Conservation (phyloP, 495 filamentous ascomycete species). For the Xylaria longipes region DNA sequence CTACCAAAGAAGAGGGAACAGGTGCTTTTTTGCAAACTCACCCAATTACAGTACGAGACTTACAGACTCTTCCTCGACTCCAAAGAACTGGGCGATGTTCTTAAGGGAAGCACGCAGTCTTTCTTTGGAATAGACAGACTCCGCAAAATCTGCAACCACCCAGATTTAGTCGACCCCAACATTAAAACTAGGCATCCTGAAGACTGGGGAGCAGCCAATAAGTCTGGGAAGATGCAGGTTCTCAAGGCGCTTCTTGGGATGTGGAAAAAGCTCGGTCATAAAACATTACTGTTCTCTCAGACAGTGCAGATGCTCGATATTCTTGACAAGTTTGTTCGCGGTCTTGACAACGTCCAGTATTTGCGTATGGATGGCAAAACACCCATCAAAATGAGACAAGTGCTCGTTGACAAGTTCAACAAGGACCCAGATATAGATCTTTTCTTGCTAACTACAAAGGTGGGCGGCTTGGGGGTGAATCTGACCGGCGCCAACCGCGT, state of each 20-base stretch:
- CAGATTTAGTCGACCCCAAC: conserved; percentile 76
- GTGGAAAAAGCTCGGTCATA: conserved; percentile 88
- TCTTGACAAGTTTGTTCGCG: conserved; percentile 76
- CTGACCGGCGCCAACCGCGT: conserved; percentile 93
- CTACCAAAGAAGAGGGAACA: conserved; percentile 94
- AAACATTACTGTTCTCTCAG: conserved; percentile 89
- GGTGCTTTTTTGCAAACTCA: conserved; percentile 93
- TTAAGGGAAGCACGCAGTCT: conserved; percentile 74
- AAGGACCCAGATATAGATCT: conserved; percentile 77
- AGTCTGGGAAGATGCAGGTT: conserved; percentile 96
- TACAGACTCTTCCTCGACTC: conserved; percentile 85
- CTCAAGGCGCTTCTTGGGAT: conserved; percentile 80
- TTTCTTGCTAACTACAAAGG: conserved; percentile 92
- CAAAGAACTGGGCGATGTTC: conserved; percentile 78
- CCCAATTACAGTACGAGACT: conserved; percentile 71
- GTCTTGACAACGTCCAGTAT: conserved; percentile 73
- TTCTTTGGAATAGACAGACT: conserved; percentile 89
- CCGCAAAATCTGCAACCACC: conserved; percentile 97
- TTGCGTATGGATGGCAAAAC: conserved; percentile 94
- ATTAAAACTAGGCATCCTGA: conserved; percentile 65
- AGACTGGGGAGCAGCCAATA: conserved; percentile 72
- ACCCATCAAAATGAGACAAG: conserved; percentile 79
- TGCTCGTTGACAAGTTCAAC: conserved; percentile 91
- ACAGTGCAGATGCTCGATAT: conserved; percentile 93
- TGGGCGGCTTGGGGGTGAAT: conserved; percentile 92